Base-by-base conservation (phyloP, 1,139 yeast genomes). In the Yarrowia galli region DNA sequence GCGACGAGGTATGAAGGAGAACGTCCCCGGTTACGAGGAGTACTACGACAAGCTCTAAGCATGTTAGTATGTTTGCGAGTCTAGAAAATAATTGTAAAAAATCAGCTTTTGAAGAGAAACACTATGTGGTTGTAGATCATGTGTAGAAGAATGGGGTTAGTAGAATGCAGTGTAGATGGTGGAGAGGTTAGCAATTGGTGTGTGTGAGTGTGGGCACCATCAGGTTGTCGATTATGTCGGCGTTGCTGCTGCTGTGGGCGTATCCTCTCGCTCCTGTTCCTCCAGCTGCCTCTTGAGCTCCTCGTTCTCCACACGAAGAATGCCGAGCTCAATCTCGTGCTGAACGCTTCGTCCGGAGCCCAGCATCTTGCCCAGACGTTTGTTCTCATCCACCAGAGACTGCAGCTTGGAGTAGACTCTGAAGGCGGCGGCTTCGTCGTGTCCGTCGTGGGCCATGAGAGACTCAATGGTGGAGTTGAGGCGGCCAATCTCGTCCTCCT, bases 21-120 rank as follows among this genome's bases (percentile, higher is more conserved):
- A 82, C 79, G 97, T 93, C 83, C 98, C 99, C 85, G 97, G 96
- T 83, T 95, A 95, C 91, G 97, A 92, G 85, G 98, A 95, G 87
- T 95, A 91, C 90, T 95, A 95, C 87, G 99, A 95, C 88, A 93
- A 93, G 86, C 92, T 95, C 85, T 95, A 92, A 88, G 85, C 73
- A 58, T 53, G 20, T 67, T 68, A 25, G 20, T 36, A 49, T 36
- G 48, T 65, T 38, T 66, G 60, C 63, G 53, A 51, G 51, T 58
- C 64, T 58, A 58, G 64, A 58, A 58, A 58, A 58, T 58, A 58
- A 58, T 58, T 58, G 49, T 42, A 58, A 58, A 58, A 58, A 58
- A 58, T 43, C 64, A 56, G 28, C 35, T 43, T 18, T 42, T 43
- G 49, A 43, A 58, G 64, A 58, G 15, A 56, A 28, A 2, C 13